Conservation (phyloP, 140 eudicot species). For the Ambrosia hybrid region DNA sequence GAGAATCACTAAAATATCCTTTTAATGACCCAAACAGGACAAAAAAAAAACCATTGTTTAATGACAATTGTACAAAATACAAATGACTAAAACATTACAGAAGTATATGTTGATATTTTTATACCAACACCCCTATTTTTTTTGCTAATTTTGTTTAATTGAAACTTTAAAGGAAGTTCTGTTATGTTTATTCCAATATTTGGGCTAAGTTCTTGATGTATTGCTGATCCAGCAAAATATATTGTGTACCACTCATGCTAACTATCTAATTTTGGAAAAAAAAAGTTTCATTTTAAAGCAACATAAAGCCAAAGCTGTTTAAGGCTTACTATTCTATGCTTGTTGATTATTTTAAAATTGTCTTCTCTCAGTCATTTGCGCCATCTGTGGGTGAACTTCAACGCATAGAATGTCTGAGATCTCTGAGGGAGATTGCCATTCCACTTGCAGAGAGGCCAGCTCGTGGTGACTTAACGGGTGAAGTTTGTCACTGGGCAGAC, state of each 20-base stretch:
- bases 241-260: neutral
- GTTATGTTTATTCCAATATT: neutral
- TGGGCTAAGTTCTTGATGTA: neutral
- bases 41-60: neutral
- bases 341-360: no score
- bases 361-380: no score
- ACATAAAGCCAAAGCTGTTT: neutral
- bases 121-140: neutral
- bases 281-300: conserved; percentile 1
- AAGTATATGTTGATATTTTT: neutral
- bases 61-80: neutral
- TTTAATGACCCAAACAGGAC: neutral
- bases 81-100: neutral
- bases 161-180: conserved; percentile 8
- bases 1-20: neutral
- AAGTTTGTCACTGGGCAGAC: conserved; percentile 99
- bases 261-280: neutral
- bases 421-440: no score
- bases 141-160: no score
- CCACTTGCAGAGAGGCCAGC: conserved; percentile 99
- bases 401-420: no score
- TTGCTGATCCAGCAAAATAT: conserved; percentile 1
- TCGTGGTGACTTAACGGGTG: conserved; percentile 99
- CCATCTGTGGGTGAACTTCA: no score
- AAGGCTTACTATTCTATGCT: conserved; percentile 20